Base-by-base conservation (phyloP, 345 rosid genomes). In the Viola odorata region DNA sequence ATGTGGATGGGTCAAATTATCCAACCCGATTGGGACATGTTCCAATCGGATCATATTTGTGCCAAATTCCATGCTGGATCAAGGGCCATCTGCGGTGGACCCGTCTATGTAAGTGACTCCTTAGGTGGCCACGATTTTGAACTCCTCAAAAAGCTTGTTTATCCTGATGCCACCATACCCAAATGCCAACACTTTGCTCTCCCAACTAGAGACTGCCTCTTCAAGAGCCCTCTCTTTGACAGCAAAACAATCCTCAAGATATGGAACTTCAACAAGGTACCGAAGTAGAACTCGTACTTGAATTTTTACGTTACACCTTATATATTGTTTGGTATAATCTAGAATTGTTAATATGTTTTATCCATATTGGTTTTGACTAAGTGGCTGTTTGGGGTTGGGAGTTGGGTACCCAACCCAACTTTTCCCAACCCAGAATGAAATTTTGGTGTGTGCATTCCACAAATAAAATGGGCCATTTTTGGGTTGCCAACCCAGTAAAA, bases 1-100 rank as follows among this genome's bases (percentile, higher is more conserved):
- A 37, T 89, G 61, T 89, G 96, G 98, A 91, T 91, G 82, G 96
- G 98, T 12, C 89, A 89, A 60, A 74, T 89, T 41, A 81, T 89
- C 55, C 91, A 84, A 37, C 98, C 98, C 23, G 98, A 91, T 61
- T 89, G 98, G 98, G 98, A 91, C 59, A 91, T 91, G 96, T 91
- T 91, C 76, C 96, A 91, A 54, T 91, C 98, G 5, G 95, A 89
- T 57, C 98, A 91, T 60, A 64, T 60, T 47, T 87, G 95, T 61
- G 96, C 98, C 60, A 80, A 91, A 68, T 91, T 76, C 58, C 98
- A 91, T 47, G 92, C 95, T 1, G 95, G 88, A 0, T 86, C 96
- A 10, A 70, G 96, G 68, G 92, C 95, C 57, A 89, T 91, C 53
- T 91, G 84, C 5, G 98, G 98, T 11, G 98, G 98, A 8, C 96